These are phyloP conservation scores for Gossypium aridum DNA, from an alignment of 441 rosid genomes.

Conservation along the genomic window DNA sequence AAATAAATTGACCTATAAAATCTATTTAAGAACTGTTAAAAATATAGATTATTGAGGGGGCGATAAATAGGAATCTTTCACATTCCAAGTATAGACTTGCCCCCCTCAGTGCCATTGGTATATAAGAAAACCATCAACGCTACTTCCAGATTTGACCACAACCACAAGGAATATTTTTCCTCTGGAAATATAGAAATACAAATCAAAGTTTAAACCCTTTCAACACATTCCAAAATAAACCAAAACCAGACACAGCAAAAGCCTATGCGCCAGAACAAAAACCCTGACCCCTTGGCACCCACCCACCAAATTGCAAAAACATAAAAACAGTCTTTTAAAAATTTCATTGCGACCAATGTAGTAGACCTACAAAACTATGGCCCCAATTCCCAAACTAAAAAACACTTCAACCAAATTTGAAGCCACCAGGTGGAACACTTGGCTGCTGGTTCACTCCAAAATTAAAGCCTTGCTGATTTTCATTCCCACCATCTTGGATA, in stretches of 20 bases:
- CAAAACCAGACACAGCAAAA: neutral
- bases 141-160: neutral
- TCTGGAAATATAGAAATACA: conserved; percentile 4
- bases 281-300: conserved; percentile 24
- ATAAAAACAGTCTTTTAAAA: neutral
- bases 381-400: conserved; percentile 15
- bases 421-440: conserved; percentile 42
- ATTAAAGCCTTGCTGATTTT: conserved; percentile 31
- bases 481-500: conserved; percentile 29
- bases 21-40: no score
- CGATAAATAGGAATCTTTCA: neutral
- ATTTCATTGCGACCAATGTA: conserved; percentile 13
- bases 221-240: neutral
- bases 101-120: neutral
- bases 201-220: conserved; percentile 9
- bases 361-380: conserved; percentile 19
- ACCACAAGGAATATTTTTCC: conserved; percentile 10
- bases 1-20: no score
- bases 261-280: conserved; percentile 24
- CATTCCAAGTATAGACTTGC: neutral
- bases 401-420: conserved; percentile 38
- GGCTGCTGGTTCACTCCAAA: conserved; percentile 44
- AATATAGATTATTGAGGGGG: no score
- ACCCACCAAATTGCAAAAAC: conserved; percentile 14
- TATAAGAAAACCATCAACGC: neutral